These are phyloP conservation scores for Teunomyces pallodes DNA, from an alignment of 805 yeast species.

Conservation along the genomic window DNA sequence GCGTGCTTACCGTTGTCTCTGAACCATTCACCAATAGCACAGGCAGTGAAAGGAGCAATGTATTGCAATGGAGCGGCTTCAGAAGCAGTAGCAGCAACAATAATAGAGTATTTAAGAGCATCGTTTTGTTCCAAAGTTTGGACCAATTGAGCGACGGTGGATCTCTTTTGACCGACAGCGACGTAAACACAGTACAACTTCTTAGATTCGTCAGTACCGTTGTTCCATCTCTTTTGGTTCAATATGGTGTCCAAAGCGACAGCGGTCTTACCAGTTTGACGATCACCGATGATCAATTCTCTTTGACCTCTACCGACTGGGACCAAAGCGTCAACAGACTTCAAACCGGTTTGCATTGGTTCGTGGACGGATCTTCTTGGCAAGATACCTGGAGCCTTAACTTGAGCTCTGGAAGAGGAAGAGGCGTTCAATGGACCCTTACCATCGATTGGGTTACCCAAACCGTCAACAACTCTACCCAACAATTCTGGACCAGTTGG, in stretches of 20 bases:
- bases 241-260: conserved; percentile 97
- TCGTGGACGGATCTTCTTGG: conserved; percentile 98
- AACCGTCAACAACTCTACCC: conserved; percentile 99
- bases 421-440: conserved; percentile 94
- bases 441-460: conserved; percentile 99
- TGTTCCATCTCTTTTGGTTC: conserved; percentile 99
- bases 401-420: conserved; percentile 90
- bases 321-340: conserved; percentile 98
- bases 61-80: conserved; percentile 99
- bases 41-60: conserved; percentile 99
- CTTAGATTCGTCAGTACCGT: conserved; percentile 91
- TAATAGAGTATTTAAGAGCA: conserved; percentile 95
- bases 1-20: conserved; percentile 99
- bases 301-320: conserved; percentile 99
- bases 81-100: conserved; percentile 99
- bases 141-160: conserved; percentile 98
- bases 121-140: conserved; percentile 98
- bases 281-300: conserved; percentile 99
- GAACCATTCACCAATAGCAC: conserved; percentile 99
- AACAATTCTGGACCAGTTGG: conserved; percentile 97
- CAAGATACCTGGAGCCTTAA: conserved; percentile 99
- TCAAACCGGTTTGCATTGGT: conserved; percentile 99
- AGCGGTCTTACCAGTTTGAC: conserved; percentile 99
- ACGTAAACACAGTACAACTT: conserved; percentile 99
- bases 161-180: conserved; percentile 99